A percentile compares a stretch with the other conserved stretches of the same genome.
These are phyloP conservation scores for Neurospora tetrasperma DNA, from an alignment of 495 filamentous ascomycete species.

Conservation along the genomic window DNA sequence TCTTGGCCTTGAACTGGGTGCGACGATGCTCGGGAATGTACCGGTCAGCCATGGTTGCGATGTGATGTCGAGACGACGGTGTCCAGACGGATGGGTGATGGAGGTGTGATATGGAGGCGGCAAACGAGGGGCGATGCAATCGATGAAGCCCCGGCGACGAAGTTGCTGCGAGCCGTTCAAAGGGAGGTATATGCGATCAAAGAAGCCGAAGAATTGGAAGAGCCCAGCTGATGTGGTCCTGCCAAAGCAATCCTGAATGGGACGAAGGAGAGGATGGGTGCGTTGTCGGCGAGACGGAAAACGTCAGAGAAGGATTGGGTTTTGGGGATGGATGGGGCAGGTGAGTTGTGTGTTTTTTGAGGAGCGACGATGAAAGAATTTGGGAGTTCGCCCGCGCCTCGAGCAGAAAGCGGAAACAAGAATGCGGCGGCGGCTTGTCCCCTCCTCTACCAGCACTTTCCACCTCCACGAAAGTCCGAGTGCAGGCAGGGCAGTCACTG, in stretches of 20 bases:
- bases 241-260: not conserved
- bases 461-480: not conserved
- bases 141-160: not conserved
- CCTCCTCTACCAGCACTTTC: not conserved
- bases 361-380: constrained; percentile 27
- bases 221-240: constrained; percentile 19
- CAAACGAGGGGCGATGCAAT: not conserved
- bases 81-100: constrained; percentile 19
- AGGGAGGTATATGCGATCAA: constrained; percentile 35
- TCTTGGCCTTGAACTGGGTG: constrained; percentile 97
- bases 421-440: constrained; percentile 4
- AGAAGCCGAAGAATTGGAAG: constrained; percentile 44
- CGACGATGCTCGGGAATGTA: constrained; percentile 99
- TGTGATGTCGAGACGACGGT: constrained; percentile 10
- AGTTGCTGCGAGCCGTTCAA: constrained; percentile 26
- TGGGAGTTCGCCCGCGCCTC: constrained; percentile 6
- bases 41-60: constrained; percentile 80
- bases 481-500: not conserved
- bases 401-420: constrained; percentile 23
- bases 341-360: constrained; percentile 22
- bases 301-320: constrained; percentile 22
- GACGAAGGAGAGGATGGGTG: not conserved
- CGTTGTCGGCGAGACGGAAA: not conserved
- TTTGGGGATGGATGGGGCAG: constrained; percentile 16
- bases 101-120: constrained; percentile 28